Conservation (phyloP, 352 stramenopile species). For the Phytophthora lateralis region DNA sequence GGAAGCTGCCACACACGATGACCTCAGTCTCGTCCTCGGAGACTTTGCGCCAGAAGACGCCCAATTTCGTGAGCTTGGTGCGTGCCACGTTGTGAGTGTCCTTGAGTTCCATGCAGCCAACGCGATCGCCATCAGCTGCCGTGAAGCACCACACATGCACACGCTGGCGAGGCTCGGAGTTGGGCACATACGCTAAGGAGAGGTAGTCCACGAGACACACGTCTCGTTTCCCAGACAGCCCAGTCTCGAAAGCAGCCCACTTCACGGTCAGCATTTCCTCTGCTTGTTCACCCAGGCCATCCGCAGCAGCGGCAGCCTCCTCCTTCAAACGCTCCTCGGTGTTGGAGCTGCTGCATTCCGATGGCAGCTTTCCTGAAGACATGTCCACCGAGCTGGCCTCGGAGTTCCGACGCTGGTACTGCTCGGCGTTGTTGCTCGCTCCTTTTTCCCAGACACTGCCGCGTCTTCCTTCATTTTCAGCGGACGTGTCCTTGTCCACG, state of each 20-base stretch:
- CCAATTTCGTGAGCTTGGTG: slow-evolving; percentile 65
- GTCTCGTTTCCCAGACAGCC: slow-evolving; percentile 60
- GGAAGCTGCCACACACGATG: slow-evolving; percentile 80
- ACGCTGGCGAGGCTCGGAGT: slow-evolving; percentile 56
- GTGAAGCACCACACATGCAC: slow-evolving; percentile 83
- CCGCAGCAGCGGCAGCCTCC: slow-evolving; percentile 23
- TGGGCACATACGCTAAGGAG: slow-evolving; percentile 64
- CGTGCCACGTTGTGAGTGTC: slow-evolving; percentile 69
- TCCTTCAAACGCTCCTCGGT: slow-evolving; percentile 36
- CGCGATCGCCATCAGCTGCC: slow-evolving; percentile 68
- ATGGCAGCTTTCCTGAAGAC: slow-evolving; percentile 21
- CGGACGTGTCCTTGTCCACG: slow-evolving; percentile 25
- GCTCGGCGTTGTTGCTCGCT: slow-evolving; percentile 7
- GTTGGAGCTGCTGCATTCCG: slow-evolving; percentile 31
- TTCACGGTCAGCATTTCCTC: slow-evolving; percentile 77
- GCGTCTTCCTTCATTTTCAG: slow-evolving; percentile 26
- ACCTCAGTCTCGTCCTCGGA: slow-evolving; percentile 79
- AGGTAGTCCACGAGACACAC: slow-evolving; percentile 80
- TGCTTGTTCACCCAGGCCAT: slow-evolving; percentile 36
- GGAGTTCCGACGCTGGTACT: slow-evolving; percentile 27
- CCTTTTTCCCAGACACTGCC: slow-evolving; percentile 32
- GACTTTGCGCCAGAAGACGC: slow-evolving; percentile 73
- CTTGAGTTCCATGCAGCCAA: slow-evolving; percentile 81
- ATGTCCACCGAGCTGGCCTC: slow-evolving; percentile 34
- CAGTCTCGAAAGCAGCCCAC: slow-evolving; percentile 76